Evolutionary conservation across 2,329 filamentous ascomycete species (phyloP), one percentile per base, ranked within the genome.

Genomic region (Blastomyces gilchristii): DNA sequence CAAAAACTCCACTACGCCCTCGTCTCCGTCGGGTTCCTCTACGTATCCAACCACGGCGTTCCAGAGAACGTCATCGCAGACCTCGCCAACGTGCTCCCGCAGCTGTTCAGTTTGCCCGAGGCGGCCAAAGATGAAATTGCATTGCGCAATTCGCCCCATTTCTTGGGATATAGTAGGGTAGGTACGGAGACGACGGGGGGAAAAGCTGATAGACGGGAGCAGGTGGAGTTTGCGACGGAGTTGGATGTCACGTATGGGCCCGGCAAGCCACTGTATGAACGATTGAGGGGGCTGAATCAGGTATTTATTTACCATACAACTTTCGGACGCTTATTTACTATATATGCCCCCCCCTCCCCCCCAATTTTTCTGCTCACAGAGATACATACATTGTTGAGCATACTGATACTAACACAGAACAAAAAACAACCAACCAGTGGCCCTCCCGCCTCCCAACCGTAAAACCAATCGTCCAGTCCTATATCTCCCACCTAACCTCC

Each of bases 211-310:
- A 72, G 76, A 22, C 73, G 83, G 22, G 83, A 87, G 69, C 84
- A 86, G 67, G 81, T 85, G 58, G 83, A 86, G 68, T 82, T 83
- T 68, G 83, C 81, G 16, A 85, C 82, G 0, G 83, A 86, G 66
- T 71, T 85, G 39, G 63, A 72, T 0, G 74, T 71, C 0, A 74
- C 68, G 1, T 78, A 76, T 69, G 31, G 25, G 14, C 57, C 67
- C 0, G 66, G 67, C 4, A 68, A 69, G 8, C 76, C 79, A 4
- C 62, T 79, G 28, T 77, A 75, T 61, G 79, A 80, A 60, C 70
- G 76, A 2, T 66, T 83, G 31, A 73, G 75, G n/a, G 80, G 80
- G 0, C 80, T 79, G 2, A 82, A 79, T 66, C 80, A 69, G 73
- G 75, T 72, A 77, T 16, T 3, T 43, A 22, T 22, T 22, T 22